Evolutionary conservation across 345 rosid genomes (phyloP), one percentile per base, ranked within the genome.

Genomic region (Gossypium stocksii): DNA sequence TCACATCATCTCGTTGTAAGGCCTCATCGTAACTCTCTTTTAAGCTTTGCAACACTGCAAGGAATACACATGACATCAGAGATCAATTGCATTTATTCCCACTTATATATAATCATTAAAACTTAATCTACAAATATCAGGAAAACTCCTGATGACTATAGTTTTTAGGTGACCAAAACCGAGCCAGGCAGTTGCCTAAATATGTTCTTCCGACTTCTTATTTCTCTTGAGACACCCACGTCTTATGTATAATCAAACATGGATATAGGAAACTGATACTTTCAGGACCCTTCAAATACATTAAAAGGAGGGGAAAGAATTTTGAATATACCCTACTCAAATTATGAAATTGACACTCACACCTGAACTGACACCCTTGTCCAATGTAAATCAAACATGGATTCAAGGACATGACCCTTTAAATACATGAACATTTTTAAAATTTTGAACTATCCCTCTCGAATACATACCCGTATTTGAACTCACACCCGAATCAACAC

Each of bases 1-100:
- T 93, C 62, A 96, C 97, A 85, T 96, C 98, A 76, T 88, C 83
- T 85, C 97, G 88, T 66, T 77, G 84, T 64, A 91, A 79, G 76
- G 98, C 98, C 77, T 91, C 83, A 16, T 87, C 94, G 68, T 79
- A 91, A 79, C 81, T 88, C 16, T 93, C 90, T 79, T 86, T 91
- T 85, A 96, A 87, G 80, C 92, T 89, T 76, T 75, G 14, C 67
- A 96, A 78, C 66, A 96, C 98, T 95, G 86, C 16, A 19, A 74
- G 13, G 77, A 13, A 57, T 52, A 56, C 23, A 73, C 4, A 73
- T 19, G 78, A 44, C 11, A 61, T 10, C 43, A 43, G 23, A 41
- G 54, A 43, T 43, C 41, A 72, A 51, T 51, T 51, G 22, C 9
- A 22, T 61, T 44, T 57, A 14, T 23, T 43, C 48, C 1, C 75